These are phyloP conservation scores for Lentinula sp. DNA, from an alignment of 768 basidiomycete species.

Conservation along the genomic window DNA sequence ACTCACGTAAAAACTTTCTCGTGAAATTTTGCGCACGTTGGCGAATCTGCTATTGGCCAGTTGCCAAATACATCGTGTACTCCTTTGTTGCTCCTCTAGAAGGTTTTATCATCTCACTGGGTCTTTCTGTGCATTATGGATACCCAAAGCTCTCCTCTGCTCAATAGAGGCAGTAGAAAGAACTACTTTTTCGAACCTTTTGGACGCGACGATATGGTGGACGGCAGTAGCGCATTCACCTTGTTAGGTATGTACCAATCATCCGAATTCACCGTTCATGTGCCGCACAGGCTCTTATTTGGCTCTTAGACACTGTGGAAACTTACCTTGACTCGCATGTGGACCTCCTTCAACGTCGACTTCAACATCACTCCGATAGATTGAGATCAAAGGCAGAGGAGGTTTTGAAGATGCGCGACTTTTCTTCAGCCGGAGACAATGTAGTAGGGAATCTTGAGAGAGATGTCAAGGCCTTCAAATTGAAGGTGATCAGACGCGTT, in stretches of 20 bases:
- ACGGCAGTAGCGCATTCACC: slow-evolving; percentile 41
- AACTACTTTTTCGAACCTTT: background rate
- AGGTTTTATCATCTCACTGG: background rate
- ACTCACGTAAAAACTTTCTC: background rate
- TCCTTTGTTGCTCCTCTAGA: no score
- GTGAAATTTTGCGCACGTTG: background rate
- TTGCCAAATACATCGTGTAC: no score
- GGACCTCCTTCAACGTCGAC: slow-evolving; percentile 74
- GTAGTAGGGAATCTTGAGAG: slow-evolving; percentile 70
- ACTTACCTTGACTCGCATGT: slow-evolving; percentile 92
- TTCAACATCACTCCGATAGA: slow-evolving; percentile 82
- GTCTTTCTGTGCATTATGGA: background rate
- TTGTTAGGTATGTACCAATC: slow-evolving; percentile 53
- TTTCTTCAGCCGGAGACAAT: slow-evolving; percentile 37
- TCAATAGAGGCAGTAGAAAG: background rate
- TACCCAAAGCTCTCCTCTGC: background rate
- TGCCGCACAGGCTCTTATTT: slow-evolving; percentile 6
- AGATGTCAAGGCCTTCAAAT: slow-evolving; percentile 80
- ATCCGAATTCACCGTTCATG: slow-evolving; percentile 13
- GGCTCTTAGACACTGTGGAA: slow-evolving; percentile 74
- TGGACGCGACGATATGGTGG: background rate
- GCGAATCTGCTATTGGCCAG: background rate
- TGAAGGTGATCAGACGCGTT: slow-evolving; percentile 49
- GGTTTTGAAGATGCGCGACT: slow-evolving; percentile 55
- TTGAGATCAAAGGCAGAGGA: slow-evolving; percentile 81